Conservation (phyloP, 257 asterid genomes). For the Cordia subcordata region DNA sequence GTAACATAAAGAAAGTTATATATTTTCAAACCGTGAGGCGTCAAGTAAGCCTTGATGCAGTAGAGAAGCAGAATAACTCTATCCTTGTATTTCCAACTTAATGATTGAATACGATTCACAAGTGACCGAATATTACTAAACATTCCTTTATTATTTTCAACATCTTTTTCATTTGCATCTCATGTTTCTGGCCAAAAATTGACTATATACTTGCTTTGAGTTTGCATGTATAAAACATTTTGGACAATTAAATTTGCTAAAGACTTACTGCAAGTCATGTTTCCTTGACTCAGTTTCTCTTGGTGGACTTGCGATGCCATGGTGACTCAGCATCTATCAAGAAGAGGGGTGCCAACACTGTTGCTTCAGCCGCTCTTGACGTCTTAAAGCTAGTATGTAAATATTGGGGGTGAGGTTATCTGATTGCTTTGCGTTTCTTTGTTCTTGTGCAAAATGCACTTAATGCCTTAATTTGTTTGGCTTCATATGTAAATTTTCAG, state of each 20-base stretch:
- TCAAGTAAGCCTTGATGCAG: no score
- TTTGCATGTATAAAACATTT: neutral
- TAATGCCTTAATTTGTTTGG: neutral
- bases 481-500: slow-evolving; percentile 39
- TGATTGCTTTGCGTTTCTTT: neutral
- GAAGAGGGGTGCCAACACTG: slow-evolving; percentile 81
- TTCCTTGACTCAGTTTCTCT: slow-evolving; percentile 75
- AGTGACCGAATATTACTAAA: no score
- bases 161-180: no score
- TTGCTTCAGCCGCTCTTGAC: slow-evolving; percentile 91
- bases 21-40: no score
- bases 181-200: no score
- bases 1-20: no score
- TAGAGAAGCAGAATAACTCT: no score
- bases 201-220: neutral
- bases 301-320: slow-evolving; percentile 96
- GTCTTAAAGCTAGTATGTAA: slow-evolving; percentile 84
- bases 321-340: slow-evolving; percentile 87
- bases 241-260: neutral
- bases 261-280: slow-evolving; percentile 27
- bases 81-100: no score
- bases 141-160: no score
- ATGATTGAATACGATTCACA: no score
- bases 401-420: slow-evolving; percentile 9
- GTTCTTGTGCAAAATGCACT: neutral